phyloP scores from a whole-genome alignment of 306 rosid genomes.

The Dalbergia cultrata region DNA sequence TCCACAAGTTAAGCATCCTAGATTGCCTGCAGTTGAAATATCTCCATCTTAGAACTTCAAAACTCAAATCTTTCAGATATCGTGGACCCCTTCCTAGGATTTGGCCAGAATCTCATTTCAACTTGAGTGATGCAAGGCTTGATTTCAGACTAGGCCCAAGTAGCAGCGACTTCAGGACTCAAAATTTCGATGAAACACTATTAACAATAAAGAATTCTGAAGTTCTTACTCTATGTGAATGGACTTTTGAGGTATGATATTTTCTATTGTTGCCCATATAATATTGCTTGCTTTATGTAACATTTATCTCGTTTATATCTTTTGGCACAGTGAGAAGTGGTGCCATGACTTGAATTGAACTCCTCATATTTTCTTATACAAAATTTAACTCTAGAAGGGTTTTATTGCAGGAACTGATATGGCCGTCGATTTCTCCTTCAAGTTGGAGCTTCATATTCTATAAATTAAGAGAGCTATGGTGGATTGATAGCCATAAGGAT shows the following conservation, averaged over 20 bases:
- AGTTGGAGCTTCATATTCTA: constrained; percentile 69
- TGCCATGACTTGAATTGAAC: no score
- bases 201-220: constrained; percentile 75
- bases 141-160: constrained; percentile 73
- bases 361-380: neutral
- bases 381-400: neutral
- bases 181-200: constrained; percentile 68
- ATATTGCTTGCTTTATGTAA: neutral
- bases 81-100: constrained; percentile 69
- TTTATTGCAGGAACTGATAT: constrained; percentile 64
- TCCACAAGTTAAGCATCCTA: constrained; percentile 59
- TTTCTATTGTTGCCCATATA: neutral
- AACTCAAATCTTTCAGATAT: constrained; percentile 61
- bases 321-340: no score
- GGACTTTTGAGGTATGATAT: constrained; percentile 78
- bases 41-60: constrained; percentile 63
- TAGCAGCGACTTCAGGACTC: constrained; percentile 44
- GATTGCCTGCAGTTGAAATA: constrained; percentile 70
- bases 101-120: constrained; percentile 70
- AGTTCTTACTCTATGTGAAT: constrained; percentile 68
- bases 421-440: constrained; percentile 70
- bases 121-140: constrained; percentile 69
- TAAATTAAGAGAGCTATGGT: constrained; percentile 69
- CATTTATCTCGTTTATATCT: no score
- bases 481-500: constrained; percentile 63